Conservation (phyloP, 2,329 filamentous ascomycete species). For the Chaetomium sp. region DNA sequence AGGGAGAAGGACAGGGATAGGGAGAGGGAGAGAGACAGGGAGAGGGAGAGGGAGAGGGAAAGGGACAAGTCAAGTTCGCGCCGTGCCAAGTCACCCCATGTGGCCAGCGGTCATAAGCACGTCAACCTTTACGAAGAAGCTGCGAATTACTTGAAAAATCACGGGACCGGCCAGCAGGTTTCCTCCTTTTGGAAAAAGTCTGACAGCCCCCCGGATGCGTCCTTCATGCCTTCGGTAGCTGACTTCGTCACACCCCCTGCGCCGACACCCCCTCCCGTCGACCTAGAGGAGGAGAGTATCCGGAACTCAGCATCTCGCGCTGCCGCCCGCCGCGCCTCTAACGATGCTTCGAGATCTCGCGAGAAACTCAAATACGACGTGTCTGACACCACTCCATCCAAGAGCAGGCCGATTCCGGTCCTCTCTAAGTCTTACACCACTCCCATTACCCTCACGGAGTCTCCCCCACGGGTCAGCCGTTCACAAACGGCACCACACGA, state of each 20-base stretch:
- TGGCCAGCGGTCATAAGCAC: conserved; percentile 10
- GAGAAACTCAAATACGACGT: conserved; percentile 20
- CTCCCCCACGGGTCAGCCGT: conserved; percentile 21
- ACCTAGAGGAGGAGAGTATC: conserved; percentile 22
- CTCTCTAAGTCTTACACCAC: conserved; percentile 25
- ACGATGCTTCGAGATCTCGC: conserved; percentile 20
- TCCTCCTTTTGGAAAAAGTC: conserved; percentile 2
- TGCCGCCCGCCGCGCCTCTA: conserved; percentile 21
- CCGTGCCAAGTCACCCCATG: conserved; percentile 17
- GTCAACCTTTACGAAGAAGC: conserved; percentile 11
- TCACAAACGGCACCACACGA: conserved; percentile 20
- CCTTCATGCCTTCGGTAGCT: background rate
- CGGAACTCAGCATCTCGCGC: conserved; percentile 16
- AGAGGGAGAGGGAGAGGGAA: conserved; percentile 11
- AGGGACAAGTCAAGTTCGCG: conserved; percentile 23
- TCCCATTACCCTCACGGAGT: conserved; percentile 16
- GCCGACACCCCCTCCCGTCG: conserved; percentile 22
- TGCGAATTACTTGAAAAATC: conserved; percentile 16
- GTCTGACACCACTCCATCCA: conserved; percentile 11
- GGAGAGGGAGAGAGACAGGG: conserved; percentile 15
- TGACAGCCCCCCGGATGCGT: conserved; percentile 7
- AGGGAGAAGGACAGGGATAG: conserved; percentile 19
- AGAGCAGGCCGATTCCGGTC: conserved; percentile 19
- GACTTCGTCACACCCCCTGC: conserved; percentile 8
- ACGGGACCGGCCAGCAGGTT: conserved; percentile 4